A percentile compares a stretch with the other conserved stretches of the same genome.
phyloP scores from a whole-genome alignment of 1,284 basidiomycete species.

The Phlebopus sp. region DNA sequence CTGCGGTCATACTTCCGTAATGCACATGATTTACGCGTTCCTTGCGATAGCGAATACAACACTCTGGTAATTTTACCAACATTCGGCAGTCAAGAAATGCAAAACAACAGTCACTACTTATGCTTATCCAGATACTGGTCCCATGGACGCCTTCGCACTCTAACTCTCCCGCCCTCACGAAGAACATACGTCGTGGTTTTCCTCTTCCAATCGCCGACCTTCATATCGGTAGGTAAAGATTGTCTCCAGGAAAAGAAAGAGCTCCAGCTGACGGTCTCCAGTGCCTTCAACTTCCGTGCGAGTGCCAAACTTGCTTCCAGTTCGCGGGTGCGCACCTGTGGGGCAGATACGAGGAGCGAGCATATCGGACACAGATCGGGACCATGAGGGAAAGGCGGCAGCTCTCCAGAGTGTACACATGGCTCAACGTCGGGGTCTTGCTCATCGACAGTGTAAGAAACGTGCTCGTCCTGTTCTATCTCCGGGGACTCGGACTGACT shows the following conservation, averaged over 20 bases:
- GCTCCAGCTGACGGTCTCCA: conserved; percentile 52
- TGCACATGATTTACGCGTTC: too few relatives aligned
- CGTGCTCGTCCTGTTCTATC: conserved; percentile 5
- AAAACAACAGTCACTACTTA: too few relatives aligned
- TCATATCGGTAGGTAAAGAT: conserved; percentile 11
- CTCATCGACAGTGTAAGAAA: conserved; percentile 25
- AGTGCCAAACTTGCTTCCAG: conserved; percentile 43
- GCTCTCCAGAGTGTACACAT: conserved; percentile 11
- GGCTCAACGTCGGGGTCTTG: conserved; percentile 6
- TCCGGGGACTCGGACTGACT: conserved; percentile 24
- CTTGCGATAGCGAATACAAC: too few relatives aligned
- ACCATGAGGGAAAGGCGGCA: conserved; percentile 29
- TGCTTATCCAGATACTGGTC: conserved; percentile 4
- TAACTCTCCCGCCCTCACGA: conserved; percentile 37
- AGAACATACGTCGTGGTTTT: conserved; percentile 38
- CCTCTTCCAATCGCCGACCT: conserved; percentile 22
- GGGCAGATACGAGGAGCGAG: conserved; percentile 18
- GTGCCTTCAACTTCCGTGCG: conserved; percentile 40
- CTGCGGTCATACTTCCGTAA: too few relatives aligned
- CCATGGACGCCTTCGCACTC: conserved; percentile 42
- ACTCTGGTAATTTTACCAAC: too few relatives aligned
- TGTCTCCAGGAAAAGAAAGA: conserved; percentile 42
- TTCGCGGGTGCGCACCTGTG: conserved; percentile 39
- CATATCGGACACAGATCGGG: conserved; percentile 31
- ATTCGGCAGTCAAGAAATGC: too few relatives aligned